These are phyloP conservation scores for Acanthamoeba royreba DNA, from an alignment of 208 protist genomes.

Conservation along the genomic window DNA sequence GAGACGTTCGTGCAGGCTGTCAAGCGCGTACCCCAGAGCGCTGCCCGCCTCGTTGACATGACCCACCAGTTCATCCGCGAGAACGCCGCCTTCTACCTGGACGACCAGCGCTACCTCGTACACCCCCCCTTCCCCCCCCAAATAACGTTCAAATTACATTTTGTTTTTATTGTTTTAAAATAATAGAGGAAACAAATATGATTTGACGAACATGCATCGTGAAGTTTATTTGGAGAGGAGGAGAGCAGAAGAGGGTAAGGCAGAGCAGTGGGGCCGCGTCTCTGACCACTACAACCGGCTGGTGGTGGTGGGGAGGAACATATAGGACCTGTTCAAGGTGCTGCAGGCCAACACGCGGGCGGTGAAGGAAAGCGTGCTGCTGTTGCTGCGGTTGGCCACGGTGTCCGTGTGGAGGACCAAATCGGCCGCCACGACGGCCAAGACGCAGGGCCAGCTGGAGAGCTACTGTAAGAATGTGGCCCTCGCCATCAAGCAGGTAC, in stretches of 20 bases:
- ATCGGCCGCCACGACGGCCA: neutral
- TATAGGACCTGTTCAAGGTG: neutral
- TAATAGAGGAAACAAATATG: neutral
- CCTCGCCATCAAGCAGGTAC: neutral
- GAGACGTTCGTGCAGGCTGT: neutral
- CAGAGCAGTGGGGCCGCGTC: too few species aligned
- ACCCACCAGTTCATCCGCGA: neutral
- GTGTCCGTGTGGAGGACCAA: conserved; percentile 21
- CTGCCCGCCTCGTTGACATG: neutral
- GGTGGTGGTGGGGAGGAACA: too few species aligned
- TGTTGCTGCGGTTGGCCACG: neutral
- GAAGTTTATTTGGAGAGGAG: neutral
- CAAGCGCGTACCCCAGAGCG: neutral
- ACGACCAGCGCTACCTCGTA: neutral
- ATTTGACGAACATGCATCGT: neutral
- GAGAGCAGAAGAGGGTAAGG: too few species aligned
- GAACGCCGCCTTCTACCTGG: neutral
- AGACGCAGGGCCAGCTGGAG: neutral
- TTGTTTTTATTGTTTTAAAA: neutral
- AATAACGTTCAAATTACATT: neutral
- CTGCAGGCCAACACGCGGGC: neutral
- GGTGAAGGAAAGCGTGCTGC: neutral
- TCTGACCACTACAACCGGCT: neutral
- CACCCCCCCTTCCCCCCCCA: neutral
- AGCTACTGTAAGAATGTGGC: conserved; percentile 11